Base-by-base conservation (phyloP, 257 asterid genomes). In the Jasminum sambac region DNA sequence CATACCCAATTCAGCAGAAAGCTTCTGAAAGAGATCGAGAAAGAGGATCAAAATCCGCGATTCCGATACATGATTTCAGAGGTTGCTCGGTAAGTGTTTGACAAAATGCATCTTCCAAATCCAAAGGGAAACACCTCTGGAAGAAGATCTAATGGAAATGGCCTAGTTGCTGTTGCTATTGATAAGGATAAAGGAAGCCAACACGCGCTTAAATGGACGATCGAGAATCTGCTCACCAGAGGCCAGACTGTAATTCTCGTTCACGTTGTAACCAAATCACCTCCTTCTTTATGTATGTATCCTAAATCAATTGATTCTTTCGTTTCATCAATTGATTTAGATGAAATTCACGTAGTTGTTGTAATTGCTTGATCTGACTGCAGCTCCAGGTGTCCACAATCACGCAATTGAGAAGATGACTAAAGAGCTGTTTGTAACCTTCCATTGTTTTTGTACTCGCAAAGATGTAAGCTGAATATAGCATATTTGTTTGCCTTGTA, bases 151-250 rank as follows among this genome's bases (percentile, higher is more conserved):
- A 74, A 74, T 5, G 72, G 72, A 44, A 78, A 76, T 84, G 39
- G 85, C 84, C 11, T 42, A 74, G 9, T 52, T 30, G 97, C 96
- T 0, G 87, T 94, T 8, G 96, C 97, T 66, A 81, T 94, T 0
- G 97, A 91, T 79, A 88, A 80, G 62, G 96, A 94, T 48, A 94
- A 91, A 86, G 76, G 84, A 11, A 91, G 99, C 87, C 93, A 84
- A 40, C 50, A 81, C 73, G 99, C 99, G 5, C 78, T 94, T 55
- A 83, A 76, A 82, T 94, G 98, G 98, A 79, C 91, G 7, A 82
- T 72, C 40, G 96, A 85, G 0, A 84, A 91, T 72, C 85, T 94
- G 77, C 79, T 89, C 46, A 8, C 57, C 66, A 85, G 75, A 70
- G 97, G 96, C 74, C 92, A 86, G 70, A 77, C 88, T 12, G 75